These are phyloP conservation scores for Ophiosphaerella herpotricha DNA, from an alignment of 2,329 filamentous ascomycete genomes.

Conservation along the genomic window DNA sequence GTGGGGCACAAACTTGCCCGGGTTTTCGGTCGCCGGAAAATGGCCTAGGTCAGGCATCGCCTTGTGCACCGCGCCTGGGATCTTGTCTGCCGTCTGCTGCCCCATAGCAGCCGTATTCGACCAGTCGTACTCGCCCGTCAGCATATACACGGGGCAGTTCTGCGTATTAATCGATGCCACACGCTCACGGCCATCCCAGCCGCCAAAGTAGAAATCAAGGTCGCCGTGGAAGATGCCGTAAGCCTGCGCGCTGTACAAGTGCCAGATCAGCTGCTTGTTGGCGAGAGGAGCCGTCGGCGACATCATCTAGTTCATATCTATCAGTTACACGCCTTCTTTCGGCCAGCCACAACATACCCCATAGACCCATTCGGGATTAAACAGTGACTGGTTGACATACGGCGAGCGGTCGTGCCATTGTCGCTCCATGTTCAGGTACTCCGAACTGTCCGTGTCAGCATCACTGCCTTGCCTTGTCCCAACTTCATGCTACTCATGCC, in stretches of 20 bases:
- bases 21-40: conserved; percentile 55
- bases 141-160: conserved; percentile 57
- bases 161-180: conserved; percentile 54
- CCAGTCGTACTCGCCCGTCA: conserved; percentile 58
- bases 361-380: conserved; percentile 56
- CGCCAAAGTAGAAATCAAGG: conserved; percentile 58
- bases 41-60: conserved; percentile 54
- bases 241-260: conserved; percentile 55
- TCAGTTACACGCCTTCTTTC: too few species aligned
- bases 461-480: conserved; percentile 15
- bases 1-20: conserved; percentile 45
- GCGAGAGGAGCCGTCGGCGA: conserved; percentile 50
- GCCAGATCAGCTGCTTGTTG: conserved; percentile 57
- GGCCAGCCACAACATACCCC: conserved; percentile 32
- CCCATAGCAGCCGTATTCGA: conserved; percentile 54
- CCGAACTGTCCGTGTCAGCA: conserved; percentile 33
- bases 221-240: conserved; percentile 57
- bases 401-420: conserved; percentile 54
- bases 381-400: conserved; percentile 54
- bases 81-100: conserved; percentile 54
- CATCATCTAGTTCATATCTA: conserved; percentile 47
- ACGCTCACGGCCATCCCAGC: conserved; percentile 54
- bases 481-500: neutral
- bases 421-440: conserved; percentile 51
- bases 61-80: conserved; percentile 51